A percentile compares a stretch with the other conserved stretches of the same genome.
Conservation (phyloP, 169 alveolate species). For the Eimeria tenella region DNA sequence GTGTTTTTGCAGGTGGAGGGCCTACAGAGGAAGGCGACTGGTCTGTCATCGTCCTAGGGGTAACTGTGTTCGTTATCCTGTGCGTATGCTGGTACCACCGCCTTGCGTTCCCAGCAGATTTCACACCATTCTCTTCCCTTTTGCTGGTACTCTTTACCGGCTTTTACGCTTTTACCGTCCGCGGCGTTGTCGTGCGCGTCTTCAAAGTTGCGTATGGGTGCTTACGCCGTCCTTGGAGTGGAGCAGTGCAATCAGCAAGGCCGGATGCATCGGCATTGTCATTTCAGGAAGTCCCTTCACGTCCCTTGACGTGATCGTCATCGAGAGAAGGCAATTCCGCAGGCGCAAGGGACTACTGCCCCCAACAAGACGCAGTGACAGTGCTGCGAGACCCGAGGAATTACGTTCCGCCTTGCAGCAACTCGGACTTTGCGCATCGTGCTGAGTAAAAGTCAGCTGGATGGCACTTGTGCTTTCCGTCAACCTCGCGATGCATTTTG, state of each 20-base stretch:
- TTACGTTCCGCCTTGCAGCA: background rate
- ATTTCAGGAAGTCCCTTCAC: slow-evolving; percentile 18
- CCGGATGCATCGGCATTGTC: slow-evolving; percentile 13
- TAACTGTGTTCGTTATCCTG: slow-evolving; percentile 59
- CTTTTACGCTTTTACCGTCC: slow-evolving; percentile 54
- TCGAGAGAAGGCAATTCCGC: background rate
- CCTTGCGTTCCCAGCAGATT: slow-evolving; percentile 53
- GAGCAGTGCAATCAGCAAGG: slow-evolving; percentile 6
- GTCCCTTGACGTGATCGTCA: background rate
- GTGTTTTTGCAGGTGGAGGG: slow-evolving; percentile 32
- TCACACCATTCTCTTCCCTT: slow-evolving; percentile 62
- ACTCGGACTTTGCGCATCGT: background rate
- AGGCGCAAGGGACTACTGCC: background rate
- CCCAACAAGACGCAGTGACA: background rate
- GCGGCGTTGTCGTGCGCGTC: slow-evolving; percentile 65
- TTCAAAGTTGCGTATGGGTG: slow-evolving; percentile 53
- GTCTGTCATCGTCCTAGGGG: slow-evolving; percentile 63
- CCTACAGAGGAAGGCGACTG: slow-evolving; percentile 39
- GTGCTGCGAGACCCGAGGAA: background rate
- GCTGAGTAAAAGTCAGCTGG: background rate
- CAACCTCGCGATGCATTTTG: too few relatives aligned
- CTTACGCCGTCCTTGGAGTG: slow-evolving; percentile 51
- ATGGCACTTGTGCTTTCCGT: too few relatives aligned
- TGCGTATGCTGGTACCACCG: slow-evolving; percentile 75
- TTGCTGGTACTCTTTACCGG: slow-evolving; percentile 60